Evolutionary conservation across 2,329 filamentous ascomycete genomes (phyloP).

Genomic region (Fusarium acutatum): DNA sequence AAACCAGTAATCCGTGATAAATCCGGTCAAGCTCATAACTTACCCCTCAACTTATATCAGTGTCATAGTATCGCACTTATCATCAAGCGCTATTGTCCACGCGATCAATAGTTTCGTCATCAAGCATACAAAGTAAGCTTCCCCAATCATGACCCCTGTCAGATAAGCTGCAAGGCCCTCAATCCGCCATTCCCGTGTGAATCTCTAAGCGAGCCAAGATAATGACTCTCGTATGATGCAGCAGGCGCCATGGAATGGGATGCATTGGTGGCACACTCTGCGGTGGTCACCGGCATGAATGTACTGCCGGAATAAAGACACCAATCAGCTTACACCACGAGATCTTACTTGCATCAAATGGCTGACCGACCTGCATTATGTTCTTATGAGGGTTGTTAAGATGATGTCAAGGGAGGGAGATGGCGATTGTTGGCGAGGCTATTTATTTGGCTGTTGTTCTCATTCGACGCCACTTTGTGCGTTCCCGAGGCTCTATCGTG

Average conservation of each 20-base stretch:
- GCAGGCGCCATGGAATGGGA: neutral
- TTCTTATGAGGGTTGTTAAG: neutral
- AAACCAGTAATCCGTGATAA: neutral
- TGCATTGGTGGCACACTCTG: neutral
- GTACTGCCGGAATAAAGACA: neutral
- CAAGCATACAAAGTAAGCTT: neutral
- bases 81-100: neutral
- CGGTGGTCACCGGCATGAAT: neutral
- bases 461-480: constrained; percentile 17
- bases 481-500: neutral
- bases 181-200: neutral
- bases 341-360: neutral
- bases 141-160: neutral
- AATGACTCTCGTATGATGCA: neutral
- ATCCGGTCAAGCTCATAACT: neutral
- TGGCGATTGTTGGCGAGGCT: neutral
- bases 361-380: neutral
- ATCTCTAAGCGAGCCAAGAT: neutral
- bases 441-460: constrained; percentile 3
- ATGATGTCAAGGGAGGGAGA: neutral
- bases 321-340: constrained; percentile 18
- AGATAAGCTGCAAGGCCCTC: neutral
- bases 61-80: neutral
- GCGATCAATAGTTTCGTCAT: constrained; percentile 2
- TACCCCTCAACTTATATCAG: neutral